Percentiles rank a stretch among this genome's conserved stretches.
phyloP scores from a whole-genome alignment of 345 rosid species.

The Diplotaxis tenuifolia region DNA sequence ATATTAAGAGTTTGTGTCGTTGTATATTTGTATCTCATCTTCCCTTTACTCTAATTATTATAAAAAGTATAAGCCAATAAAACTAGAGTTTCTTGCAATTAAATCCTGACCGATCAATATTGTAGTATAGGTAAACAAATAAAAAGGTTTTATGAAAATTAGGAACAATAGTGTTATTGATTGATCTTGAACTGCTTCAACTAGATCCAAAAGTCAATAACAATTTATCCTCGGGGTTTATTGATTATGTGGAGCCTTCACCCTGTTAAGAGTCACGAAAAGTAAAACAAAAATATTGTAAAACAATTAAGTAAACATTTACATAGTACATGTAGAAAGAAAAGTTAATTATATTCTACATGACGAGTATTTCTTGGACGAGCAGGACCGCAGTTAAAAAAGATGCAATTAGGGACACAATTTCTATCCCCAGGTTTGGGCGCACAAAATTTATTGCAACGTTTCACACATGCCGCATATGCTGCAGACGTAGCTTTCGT shows the following conservation, averaged over 20 bases:
- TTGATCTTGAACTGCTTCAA: background rate
- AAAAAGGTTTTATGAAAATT: background rate
- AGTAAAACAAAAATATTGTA: background rate
- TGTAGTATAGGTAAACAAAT: background rate
- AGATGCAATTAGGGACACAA: slow-evolving; percentile 10
- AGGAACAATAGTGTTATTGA: background rate
- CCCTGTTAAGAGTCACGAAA: slow-evolving; percentile 5
- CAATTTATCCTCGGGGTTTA: background rate
- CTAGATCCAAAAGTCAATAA: background rate
- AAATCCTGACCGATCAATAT: background rate
- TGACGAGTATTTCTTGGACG: background rate
- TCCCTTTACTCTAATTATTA: background rate
- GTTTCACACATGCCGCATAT: background rate
- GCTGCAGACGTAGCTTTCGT: background rate
- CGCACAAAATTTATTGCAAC: background rate
- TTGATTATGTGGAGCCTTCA: slow-evolving; percentile 12
- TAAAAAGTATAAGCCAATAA: background rate
- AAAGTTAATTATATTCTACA: background rate
- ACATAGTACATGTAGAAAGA: background rate
- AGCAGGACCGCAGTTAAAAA: slow-evolving; percentile 26
- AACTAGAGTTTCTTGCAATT: background rate
- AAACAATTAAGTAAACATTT: background rate
- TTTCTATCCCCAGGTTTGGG: background rate
- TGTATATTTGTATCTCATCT: background rate
- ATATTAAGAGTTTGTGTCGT: background rate